These are phyloP conservation scores for Thinopyrum obtusiflorum DNA, from an alignment of 202 grass and related monocot species.

Conservation along the genomic window DNA sequence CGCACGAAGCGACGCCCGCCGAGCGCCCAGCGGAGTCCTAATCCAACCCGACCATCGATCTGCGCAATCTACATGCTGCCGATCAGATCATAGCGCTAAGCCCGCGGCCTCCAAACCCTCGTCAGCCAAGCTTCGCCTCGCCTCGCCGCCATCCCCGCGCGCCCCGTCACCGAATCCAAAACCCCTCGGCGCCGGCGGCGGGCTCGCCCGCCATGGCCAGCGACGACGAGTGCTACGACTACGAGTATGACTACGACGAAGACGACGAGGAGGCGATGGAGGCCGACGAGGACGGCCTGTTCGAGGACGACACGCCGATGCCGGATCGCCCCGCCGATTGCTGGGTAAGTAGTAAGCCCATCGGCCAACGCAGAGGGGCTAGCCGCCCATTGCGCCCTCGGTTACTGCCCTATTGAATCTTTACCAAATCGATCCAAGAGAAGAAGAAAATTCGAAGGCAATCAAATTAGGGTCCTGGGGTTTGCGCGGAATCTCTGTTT, in stretches of 20 bases:
- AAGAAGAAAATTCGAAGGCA: neutral
- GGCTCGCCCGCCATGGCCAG: constrained; percentile 5
- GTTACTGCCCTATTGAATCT: neutral
- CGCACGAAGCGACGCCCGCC: too few species aligned
- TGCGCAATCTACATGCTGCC: neutral
- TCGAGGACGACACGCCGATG: neutral
- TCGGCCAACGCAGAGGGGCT: neutral
- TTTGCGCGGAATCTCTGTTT: neutral
- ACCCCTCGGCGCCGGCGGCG: neutral
- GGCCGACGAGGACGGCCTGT: neutral
- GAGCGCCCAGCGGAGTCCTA: neutral
- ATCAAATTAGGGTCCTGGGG: neutral
- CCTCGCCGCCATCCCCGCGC: neutral
- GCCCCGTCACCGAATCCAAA: neutral
- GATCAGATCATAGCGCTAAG: neutral
- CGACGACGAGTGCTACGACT: constrained; percentile 22
- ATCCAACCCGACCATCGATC: neutral
- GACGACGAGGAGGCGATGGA: neutral
- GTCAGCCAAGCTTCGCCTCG: neutral
- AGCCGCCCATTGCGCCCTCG: neutral
- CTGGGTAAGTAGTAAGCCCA: constrained; percentile 11
- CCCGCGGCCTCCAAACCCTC: neutral
- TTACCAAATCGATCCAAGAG: too few species aligned
- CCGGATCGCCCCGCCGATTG: neutral
- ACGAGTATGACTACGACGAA: neutral